Base-by-base conservation (phyloP, 2,329 filamentous ascomycete genomes). In the Bimuria novae-zelandiae region DNA sequence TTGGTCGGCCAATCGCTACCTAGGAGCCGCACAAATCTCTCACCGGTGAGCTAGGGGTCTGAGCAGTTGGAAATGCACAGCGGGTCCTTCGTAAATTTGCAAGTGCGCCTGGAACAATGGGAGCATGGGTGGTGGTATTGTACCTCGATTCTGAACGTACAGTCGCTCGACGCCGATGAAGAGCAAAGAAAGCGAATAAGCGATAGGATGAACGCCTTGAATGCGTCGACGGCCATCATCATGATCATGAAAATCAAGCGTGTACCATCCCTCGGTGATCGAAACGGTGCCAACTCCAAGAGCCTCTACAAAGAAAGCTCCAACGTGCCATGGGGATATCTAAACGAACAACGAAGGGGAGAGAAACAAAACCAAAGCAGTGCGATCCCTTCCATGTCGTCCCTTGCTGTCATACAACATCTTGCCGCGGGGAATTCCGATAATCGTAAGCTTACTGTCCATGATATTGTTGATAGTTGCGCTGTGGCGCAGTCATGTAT, bases 391-490 rank as follows among this genome's bases (percentile, higher is more conserved):
- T 33, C 35, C 33, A 11, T 23, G 19, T 16, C 17, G 11, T 48
- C 25, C 16, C 43, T 30, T 41, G 37, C 37, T 10, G 44, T 46
- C 37, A 30, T 27, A 37, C 50, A 36, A 48, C 8, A 41, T 27
- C 19, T n/a, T 46, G 36, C 45, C 33, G 39, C 33, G 44, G 3
- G 23, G 8, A 33, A 4, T 7, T 17, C 19, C n/a, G n/a, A 16
- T 16, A 30, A 25, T 36, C 45, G 48, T 52, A 14, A 29, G 8
- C 46, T 57, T 61, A 66, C 55, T 65, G 60, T 14, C 60, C 57
- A 35, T 67, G 66, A 44, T 67, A 73, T 35, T n/a, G n/a, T n/a
- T 64, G 65, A 40, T 73, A 72, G 36, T 63, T 68, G 33, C 71
- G 68, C 54, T 62, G 62, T 39, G 68, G 65, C 17, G 63, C 54